Base-by-base conservation (phyloP, 2,329 filamentous ascomycete species). In the Pseudopyrenochaeta lycopersici region DNA sequence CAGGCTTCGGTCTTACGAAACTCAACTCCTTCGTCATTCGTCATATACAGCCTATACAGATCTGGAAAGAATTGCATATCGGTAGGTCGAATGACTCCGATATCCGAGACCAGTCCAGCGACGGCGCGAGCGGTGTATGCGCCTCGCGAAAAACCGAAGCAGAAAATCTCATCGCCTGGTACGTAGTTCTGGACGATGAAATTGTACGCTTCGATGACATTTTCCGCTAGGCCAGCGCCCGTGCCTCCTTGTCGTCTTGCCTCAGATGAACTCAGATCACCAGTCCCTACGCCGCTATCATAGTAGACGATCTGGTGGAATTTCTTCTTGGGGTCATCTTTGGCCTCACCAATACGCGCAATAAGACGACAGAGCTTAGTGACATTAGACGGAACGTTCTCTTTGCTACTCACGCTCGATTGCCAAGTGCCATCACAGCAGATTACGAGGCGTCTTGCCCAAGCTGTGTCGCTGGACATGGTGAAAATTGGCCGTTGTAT, bases 111-210 rank as follows among this genome's bases (percentile, higher is more conserved):
- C 17, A 81, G 66, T 7, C 78, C 79, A 4, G 77, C 77, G 3
- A 80, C 71, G 3, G 73, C 71, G 30, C 73, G 58, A 7, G 71
- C 83, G 0, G 79, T 82, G 41, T 76, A 82, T 1, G 80, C 79
- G 15, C 79, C 79, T 17, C 80, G 59, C 0, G 78, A 81, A 59
- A 81, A 82, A 0, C 80, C 80, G 20, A 81, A 72, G 30, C 80
- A 71, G 57, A 80, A 81, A 36, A 82, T 79, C 21, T 78, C 77
- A 46, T 81, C 79, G 35, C 82, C 82, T 0, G 74, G 68, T 18
- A 76, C 64, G 46, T 79, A 84, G 60, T 84, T 85, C 30, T 79
- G 73, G 6, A 78, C 76, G 6, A 84, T 73, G 67, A 83, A 84
- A 32, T 77, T 76, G 57, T 84, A 82, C 1, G 75, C 79, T 63